Evolutionary conservation across 2,329 filamentous ascomycete genomes (phyloP).

Genomic region (Fusarium sp.): DNA sequence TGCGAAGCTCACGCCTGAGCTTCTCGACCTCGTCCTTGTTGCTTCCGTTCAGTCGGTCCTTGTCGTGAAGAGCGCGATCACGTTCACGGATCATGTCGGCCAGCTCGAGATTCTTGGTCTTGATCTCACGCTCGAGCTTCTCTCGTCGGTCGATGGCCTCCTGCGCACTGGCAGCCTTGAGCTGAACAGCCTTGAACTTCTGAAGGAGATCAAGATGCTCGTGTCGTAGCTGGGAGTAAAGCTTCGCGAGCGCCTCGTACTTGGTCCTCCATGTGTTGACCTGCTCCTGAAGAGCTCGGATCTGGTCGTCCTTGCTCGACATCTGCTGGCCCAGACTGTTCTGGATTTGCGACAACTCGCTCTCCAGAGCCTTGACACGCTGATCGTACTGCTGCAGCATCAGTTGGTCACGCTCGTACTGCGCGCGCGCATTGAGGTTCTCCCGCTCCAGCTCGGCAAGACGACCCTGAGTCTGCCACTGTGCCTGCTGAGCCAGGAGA

Average conservation of each 20-base stretch:
- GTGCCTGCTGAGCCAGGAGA: slow-evolving; percentile 86
- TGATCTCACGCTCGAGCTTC: slow-evolving; percentile 96
- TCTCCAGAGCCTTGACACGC: slow-evolving; percentile 91
- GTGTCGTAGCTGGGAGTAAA: slow-evolving; percentile 95
- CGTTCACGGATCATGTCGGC: slow-evolving; percentile 98
- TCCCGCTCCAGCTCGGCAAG: slow-evolving; percentile 95
- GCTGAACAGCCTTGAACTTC: slow-evolving; percentile 95
- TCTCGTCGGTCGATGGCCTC: slow-evolving; percentile 96
- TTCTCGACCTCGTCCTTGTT: slow-evolving; percentile 96
- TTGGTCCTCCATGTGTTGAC: slow-evolving; percentile 98
- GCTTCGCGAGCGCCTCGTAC: slow-evolving; percentile 94
- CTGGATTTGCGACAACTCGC: slow-evolving; percentile 85
- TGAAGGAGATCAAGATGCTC: slow-evolving; percentile 95
- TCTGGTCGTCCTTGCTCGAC: slow-evolving; percentile 92
- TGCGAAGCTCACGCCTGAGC: slow-evolving; percentile 89
- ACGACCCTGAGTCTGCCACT: slow-evolving; percentile 95
- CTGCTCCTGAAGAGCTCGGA: slow-evolving; percentile 92
- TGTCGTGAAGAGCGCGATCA: slow-evolving; percentile 92
- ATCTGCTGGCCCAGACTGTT: slow-evolving; percentile 87
- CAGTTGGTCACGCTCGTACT: slow-evolving; percentile 97
- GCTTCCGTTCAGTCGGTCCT: slow-evolving; percentile 85
- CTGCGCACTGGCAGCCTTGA: slow-evolving; percentile 96
- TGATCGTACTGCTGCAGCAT: slow-evolving; percentile 98
- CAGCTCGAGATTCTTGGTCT: slow-evolving; percentile 99
- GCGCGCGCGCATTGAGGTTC: slow-evolving; percentile 91